Base-by-base conservation (phyloP, 805 yeast species). In the Candida patagonica region DNA sequence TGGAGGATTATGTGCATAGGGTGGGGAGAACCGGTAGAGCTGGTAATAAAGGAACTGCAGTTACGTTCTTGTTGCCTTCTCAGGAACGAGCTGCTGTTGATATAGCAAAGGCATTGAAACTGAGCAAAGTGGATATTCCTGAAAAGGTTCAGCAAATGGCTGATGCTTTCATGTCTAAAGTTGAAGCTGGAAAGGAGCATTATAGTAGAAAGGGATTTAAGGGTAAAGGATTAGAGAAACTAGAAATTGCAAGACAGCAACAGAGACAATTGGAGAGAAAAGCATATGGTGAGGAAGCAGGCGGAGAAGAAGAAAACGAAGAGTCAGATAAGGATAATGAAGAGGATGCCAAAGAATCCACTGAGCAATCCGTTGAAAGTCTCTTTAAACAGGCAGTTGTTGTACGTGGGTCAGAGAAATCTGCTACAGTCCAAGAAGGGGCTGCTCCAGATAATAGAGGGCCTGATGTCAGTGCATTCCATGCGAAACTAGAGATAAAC, bases 11-110 rank as follows among this genome's bases (percentile, higher is more conserved):
- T 54, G 89, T 92, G 9, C 98, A 92, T 61, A 71, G 97, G 6
- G 95, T 88, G 1, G 98, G 98, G 0, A 67, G 98, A 42, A 92
- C 98, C 0, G 98, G 96, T 0, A 68, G 98, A 44, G 97, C 96
- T 1, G 92, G 92, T 0, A 70, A 70, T 26, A 63, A 61, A 2
- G 98, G 98, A 2, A 65, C 66, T 1, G 80, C 81, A n/a, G 66
- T 86, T 3, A 82, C 96, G 0, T 73, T 89, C 47, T 65, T 92
- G 4, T 64, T 77, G 1, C 63, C 71, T 0, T 62, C 63, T 16
- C 87, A 87, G 52, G 80, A 71, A 27, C 63, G 80, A 40, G 68
- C 73, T 13, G 83, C 86, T 1, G 61, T 70, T 16, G 94, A 82
- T 54, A 66, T 87, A 13, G 74, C 80, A 0, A 76, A 76, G 45